Evolutionary conservation across 2,329 filamentous ascomycete species (phyloP).

Genomic region (Talaromyces sp.): DNA sequence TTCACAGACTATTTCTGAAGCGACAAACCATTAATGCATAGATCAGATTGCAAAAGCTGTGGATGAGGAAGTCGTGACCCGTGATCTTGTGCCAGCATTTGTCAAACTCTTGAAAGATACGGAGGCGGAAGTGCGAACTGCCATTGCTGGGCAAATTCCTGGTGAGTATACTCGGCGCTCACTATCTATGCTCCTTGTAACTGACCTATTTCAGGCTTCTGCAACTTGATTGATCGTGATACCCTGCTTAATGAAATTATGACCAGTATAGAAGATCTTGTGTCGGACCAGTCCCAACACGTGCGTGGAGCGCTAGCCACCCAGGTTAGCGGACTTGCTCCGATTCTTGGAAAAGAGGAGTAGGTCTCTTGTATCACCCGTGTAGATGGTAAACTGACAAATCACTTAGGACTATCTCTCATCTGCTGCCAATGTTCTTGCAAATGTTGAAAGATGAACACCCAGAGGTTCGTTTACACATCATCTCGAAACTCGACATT

Average conservation of each 20-base stretch:
- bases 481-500: slow-evolving; percentile 98
- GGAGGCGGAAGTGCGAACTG: slow-evolving; percentile 94
- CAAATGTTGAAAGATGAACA: slow-evolving; percentile 99
- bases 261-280: slow-evolving; percentile 91
- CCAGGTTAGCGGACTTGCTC: slow-evolving; percentile 93
- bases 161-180: slow-evolving; percentile 43
- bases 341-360: slow-evolving; percentile 97
- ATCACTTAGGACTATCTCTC: slow-evolving; percentile 74
- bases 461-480: slow-evolving; percentile 94
- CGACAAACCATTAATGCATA: slow-evolving; percentile 5
- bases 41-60: slow-evolving; percentile 94
- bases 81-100: slow-evolving; percentile 93
- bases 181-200: neutral
- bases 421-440: slow-evolving; percentile 96
- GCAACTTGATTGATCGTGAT: slow-evolving; percentile 77
- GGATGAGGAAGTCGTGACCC: slow-evolving; percentile 89
- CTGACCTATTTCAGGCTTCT: slow-evolving; percentile 65
- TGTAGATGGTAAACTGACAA: slow-evolving; percentile 8
- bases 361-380: slow-evolving; percentile 45
- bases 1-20: neutral
- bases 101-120: slow-evolving; percentile 97
- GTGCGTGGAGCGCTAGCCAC: slow-evolving; percentile 92
- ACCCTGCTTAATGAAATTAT: slow-evolving; percentile 94
- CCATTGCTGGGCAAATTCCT: slow-evolving; percentile 94
- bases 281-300: slow-evolving; percentile 93